Evolutionary conservation across 106 monocot species (phyloP).

Genomic region (Acanthochlamys bracteata): DNA sequence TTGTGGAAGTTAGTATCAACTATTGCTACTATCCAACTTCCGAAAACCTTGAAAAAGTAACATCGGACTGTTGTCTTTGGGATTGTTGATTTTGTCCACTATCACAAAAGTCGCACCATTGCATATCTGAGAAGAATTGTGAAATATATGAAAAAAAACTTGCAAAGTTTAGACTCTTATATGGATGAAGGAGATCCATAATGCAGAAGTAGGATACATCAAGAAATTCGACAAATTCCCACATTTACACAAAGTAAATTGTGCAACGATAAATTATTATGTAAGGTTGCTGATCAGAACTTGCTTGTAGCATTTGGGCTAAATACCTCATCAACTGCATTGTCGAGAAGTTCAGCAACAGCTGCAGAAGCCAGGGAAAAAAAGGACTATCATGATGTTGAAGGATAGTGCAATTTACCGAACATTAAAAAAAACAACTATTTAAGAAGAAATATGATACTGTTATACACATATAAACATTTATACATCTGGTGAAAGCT

Average conservation of each 20-base stretch:
- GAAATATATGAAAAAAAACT: neutral
- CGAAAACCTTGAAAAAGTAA: slow-evolving; percentile 73
- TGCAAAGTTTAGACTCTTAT: too few species aligned
- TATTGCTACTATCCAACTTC: neutral
- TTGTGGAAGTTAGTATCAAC: neutral
- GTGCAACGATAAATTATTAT: neutral
- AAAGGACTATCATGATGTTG: slow-evolving; percentile 5
- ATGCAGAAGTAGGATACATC: too few species aligned
- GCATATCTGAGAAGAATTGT: slow-evolving; percentile 31
- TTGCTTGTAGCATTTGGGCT: too few species aligned
- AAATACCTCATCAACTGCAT: slow-evolving; percentile 89
- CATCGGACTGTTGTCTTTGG: slow-evolving; percentile 53
- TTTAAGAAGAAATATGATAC: neutral
- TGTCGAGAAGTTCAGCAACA: slow-evolving; percentile 90
- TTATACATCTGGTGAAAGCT: neutral
- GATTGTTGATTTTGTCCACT: slow-evolving; percentile 54
- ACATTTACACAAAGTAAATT: neutral
- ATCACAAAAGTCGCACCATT: slow-evolving; percentile 82
- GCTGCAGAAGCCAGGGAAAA: slow-evolving; percentile 35
- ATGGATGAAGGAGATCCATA: too few species aligned
- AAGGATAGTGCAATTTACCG: too few species aligned
- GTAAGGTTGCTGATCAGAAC: too few species aligned
- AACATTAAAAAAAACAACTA: neutral
- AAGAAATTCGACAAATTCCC: neutral
- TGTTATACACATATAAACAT: too few species aligned